A percentile compares a stretch with the other conserved stretches of the same genome.
Conservation (phyloP, 1,139 yeast genomes). For the Yamadazyma dendronema region DNA sequence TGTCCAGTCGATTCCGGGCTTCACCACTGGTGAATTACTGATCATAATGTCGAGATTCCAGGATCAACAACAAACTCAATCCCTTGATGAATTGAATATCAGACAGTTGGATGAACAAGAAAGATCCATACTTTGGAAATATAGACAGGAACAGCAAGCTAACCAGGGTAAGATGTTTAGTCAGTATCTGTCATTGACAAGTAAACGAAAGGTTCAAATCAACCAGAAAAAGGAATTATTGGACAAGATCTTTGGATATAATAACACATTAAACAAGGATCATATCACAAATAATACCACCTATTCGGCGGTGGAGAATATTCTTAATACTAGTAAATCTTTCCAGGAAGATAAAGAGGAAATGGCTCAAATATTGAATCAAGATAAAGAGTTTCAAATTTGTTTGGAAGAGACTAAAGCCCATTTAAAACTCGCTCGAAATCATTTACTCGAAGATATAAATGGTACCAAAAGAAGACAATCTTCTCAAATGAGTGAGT, state of each 20-base stretch:
- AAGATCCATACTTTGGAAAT: conserved; percentile 28
- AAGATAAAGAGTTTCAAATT: conserved; percentile 32
- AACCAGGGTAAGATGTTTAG: conserved; percentile 35
- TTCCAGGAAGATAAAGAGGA: conserved; percentile 46
- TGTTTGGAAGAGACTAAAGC: conserved; percentile 25
- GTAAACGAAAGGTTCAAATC: conserved; percentile 42
- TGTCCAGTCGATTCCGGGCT: conserved; percentile 40
- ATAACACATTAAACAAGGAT: conserved; percentile 39
- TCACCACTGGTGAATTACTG: conserved; percentile 36
- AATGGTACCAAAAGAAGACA: not conserved
- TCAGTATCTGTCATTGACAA: conserved; percentile 33
- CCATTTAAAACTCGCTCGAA: conserved; percentile 3
- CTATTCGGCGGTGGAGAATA: conserved; percentile 38
- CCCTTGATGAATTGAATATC: conserved; percentile 5
- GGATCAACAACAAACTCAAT: not conserved
- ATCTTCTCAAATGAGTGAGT: conserved; percentile 18
- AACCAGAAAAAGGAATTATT: conserved; percentile 42
- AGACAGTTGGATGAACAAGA: conserved; percentile 26
- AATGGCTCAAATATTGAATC: conserved; percentile 31
- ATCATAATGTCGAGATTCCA: conserved; percentile 17
- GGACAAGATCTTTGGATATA: conserved; percentile 38
- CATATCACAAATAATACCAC: conserved; percentile 43
- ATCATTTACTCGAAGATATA: conserved; percentile 8
- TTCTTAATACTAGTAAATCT: conserved; percentile 37
- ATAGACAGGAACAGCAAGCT: conserved; percentile 31